Evolutionary conservation across 2,329 filamentous ascomycete genomes (phyloP).

Genomic region (Dendrostoma leiphaemia): DNA sequence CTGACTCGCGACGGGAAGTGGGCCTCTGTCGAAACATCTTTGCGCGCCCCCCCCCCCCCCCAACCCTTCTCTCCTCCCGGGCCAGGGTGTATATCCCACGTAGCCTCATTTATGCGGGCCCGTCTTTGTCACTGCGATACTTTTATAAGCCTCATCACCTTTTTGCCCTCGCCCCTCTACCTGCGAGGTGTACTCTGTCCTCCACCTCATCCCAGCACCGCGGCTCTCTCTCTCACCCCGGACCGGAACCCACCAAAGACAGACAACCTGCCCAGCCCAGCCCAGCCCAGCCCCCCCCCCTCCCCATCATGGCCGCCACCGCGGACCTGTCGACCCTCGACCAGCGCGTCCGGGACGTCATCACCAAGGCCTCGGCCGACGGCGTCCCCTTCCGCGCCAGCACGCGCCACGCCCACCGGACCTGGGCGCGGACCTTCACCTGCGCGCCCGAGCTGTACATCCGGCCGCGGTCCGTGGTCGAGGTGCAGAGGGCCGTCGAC

Average conservation of each 20-base stretch:
- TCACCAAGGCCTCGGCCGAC: constrained; percentile 24
- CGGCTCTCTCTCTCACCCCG: neutral
- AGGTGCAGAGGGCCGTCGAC: constrained; percentile 80
- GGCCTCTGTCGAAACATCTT: constrained; percentile 13
- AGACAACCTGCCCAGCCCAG: too few relatives aligned
- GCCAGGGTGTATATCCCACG: neutral
- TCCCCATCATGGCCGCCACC: neutral
- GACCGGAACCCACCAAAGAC: too few relatives aligned
- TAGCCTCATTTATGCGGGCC: neutral
- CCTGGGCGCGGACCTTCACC: constrained; percentile 92
- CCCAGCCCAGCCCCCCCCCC: too few relatives aligned
- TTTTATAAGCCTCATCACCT: too few relatives aligned
- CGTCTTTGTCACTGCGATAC: too few relatives aligned
- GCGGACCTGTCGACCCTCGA: constrained; percentile 14
- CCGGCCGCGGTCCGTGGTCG: constrained; percentile 72
- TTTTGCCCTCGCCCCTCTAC: too few relatives aligned
- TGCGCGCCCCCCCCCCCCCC: neutral
- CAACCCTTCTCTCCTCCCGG: neutral
- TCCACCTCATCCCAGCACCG: too few relatives aligned
- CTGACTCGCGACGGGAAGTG: constrained; percentile 15
- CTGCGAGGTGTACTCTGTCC: too few relatives aligned
- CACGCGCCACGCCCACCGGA: constrained; percentile 74
- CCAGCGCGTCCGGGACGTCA: constrained; percentile 15
- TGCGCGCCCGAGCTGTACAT: constrained; percentile 89
- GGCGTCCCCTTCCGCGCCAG: constrained; percentile 73